Percentiles rank a stretch among this genome's conserved stretches.
These are phyloP conservation scores for Tubosaeta sp. DNA, from an alignment of 768 basidiomycete genomes.

Conservation along the genomic window DNA sequence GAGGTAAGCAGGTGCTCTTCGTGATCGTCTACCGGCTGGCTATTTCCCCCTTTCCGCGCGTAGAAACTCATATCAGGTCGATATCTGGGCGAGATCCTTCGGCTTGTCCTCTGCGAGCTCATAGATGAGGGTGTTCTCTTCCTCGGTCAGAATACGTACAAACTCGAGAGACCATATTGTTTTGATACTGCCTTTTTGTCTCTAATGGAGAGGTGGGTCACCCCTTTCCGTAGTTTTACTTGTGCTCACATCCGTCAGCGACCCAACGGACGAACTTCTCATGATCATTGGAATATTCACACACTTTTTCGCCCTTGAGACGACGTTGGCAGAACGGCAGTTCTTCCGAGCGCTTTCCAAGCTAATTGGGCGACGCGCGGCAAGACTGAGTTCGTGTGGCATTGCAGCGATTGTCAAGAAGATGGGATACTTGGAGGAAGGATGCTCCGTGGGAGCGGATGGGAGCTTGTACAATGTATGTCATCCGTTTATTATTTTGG, in stretches of 20 bases:
- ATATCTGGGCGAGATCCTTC: constrained; percentile 93
- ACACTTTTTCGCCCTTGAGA: constrained; percentile 95
- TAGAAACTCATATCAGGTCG: constrained; percentile 95
- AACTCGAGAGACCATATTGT: constrained; percentile 88
- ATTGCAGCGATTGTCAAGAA: constrained; percentile 96
- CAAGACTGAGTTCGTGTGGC: constrained; percentile 88
- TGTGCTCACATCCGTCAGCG: constrained; percentile 42
- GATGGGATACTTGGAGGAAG: constrained; percentile 90
- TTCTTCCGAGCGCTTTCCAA: constrained; percentile 95
- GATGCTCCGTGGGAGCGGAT: constrained; percentile 86
- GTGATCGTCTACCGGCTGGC: neutral
- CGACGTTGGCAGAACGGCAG: constrained; percentile 92
- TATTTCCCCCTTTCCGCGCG: neutral
- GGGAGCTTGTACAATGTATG: constrained; percentile 92
- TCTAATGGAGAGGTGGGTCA: constrained; percentile 82
- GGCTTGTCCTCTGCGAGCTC: constrained; percentile 91
- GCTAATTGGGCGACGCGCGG: constrained; percentile 85
- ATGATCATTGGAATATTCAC: constrained; percentile 97
- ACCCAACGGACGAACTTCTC: constrained; percentile 93
- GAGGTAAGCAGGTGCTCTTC: constrained; percentile 48
- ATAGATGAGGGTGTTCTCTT: constrained; percentile 97
- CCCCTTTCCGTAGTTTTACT: neutral
- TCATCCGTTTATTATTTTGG: neutral
- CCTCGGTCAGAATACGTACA: constrained; percentile 98
- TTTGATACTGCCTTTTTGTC: constrained; percentile 97